Base-by-base conservation (phyloP, 768 basidiomycete species). In the Pholiota conissans region DNA sequence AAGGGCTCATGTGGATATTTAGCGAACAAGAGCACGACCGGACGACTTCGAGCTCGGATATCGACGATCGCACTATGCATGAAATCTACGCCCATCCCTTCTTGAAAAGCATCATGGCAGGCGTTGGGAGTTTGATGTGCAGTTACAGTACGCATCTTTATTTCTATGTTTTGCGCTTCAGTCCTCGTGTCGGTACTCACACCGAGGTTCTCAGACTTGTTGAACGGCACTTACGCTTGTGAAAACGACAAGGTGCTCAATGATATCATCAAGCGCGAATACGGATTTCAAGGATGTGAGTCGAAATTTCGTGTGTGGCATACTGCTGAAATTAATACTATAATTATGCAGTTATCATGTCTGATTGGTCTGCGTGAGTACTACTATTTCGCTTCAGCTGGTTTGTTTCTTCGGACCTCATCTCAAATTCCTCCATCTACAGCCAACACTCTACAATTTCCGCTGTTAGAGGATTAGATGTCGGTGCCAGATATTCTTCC, bases 11-110 rank as follows among this genome's bases (percentile, higher is more conserved):
- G 9, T 30, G 35, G 9, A 29, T n/a, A n/a, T 14, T 11, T 56
- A 89, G 86, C 65, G 88, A 90, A 68, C 88, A 90, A 72, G 87
- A 90, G 65, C 80, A 84, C 61, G 75, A 76, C 58, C 78, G 88
- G 3, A 84, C 79, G 0, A 63, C 71, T 53, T 73, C 76, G 51
- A 81, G 79, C 51, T 90, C 88, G 0, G 83, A 91, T 60, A 82
- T 94, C 1, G 89, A 92, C 64, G 92, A 95, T 67, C 74, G 89
- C 35, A 93, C 91, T 0, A 74, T 90, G 63, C 89, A 90, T 65
- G 88, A 91, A 67, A 77, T 91, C 13, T 90, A 90, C 64, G 75
- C 83, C 0, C 84, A 85, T 59, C 87, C 88, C 0, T 90, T 89
- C 78, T 63, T 87, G 69, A 79, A 78, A 56, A 84, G 86, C 62